These are phyloP conservation scores for Balakata baccata DNA, from an alignment of 345 rosid species.

Conservation along the genomic window DNA sequence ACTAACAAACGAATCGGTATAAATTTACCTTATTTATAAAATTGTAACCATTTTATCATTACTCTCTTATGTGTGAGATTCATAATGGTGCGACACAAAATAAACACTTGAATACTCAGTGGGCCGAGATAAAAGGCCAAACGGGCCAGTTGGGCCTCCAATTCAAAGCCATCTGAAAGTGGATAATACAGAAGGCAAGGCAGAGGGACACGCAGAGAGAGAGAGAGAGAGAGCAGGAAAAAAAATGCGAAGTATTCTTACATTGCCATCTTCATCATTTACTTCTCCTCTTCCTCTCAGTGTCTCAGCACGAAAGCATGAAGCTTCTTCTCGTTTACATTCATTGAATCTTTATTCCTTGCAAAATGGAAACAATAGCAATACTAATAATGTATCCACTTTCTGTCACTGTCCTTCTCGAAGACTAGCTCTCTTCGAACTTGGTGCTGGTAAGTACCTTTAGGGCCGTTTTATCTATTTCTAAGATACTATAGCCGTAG, in stretches of 20 bases:
- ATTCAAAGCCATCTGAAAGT: background rate
- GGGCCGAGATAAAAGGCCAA: too few relatives aligned
- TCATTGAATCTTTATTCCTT: conserved; percentile 10
- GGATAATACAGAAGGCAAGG: background rate
- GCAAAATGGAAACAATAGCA: background rate
- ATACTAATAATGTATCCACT: background rate
- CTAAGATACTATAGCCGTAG: background rate
- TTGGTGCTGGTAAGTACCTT: conserved; percentile 31
- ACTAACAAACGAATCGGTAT: too few relatives aligned
- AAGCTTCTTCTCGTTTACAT: background rate
- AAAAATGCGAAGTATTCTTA: conserved; percentile 11
- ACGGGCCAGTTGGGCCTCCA: too few relatives aligned
- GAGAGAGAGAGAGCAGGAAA: background rate
- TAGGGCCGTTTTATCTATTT: background rate
- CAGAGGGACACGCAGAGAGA: background rate
- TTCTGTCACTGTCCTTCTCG: conserved; percentile 26
- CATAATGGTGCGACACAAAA: too few relatives aligned
- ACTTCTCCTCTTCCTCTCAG: conserved; percentile 7
- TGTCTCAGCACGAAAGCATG: background rate
- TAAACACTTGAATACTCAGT: too few relatives aligned
- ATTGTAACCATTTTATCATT: too few relatives aligned
- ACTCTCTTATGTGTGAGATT: too few relatives aligned
- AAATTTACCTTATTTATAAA: too few relatives aligned
- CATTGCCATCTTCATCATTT: conserved; percentile 24
- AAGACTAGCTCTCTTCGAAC: conserved; percentile 43